These are phyloP conservation scores for Avena eriantha DNA, from an alignment of 176 grass and related monocot genomes.

Conservation along the genomic window DNA sequence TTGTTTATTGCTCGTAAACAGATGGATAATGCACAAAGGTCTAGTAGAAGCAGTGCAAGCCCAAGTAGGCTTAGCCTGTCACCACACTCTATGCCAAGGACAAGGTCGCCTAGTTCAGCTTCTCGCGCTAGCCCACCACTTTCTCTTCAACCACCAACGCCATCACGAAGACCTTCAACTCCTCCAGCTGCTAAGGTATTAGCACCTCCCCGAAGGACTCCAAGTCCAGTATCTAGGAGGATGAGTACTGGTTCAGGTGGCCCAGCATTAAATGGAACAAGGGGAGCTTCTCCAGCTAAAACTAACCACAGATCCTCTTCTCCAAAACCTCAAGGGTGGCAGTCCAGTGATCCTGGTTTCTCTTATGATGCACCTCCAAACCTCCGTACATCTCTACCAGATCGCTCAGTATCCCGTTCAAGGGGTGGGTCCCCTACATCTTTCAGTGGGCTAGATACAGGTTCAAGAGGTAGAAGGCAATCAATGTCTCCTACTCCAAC, in stretches of 20 bases:
- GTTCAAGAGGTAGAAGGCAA: conserved; percentile 74
- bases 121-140: conserved; percentile 74
- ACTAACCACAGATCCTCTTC: conserved; percentile 68
- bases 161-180: conserved; percentile 61
- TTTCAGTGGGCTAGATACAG: conserved; percentile 54
- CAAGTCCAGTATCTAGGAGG: conserved; percentile 74
- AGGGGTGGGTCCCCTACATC: conserved; percentile 75
- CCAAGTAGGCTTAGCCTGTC: conserved; percentile 82
- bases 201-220: conserved; percentile 68
- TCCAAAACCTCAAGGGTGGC: conserved; percentile 72
- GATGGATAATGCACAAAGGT: conserved; percentile 69
- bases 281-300: conserved; percentile 75
- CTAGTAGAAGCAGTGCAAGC: conserved; percentile 85
- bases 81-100: conserved; percentile 59
- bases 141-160: conserved; percentile 47
- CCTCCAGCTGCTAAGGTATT: conserved; percentile 67
- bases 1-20: conserved; percentile 40
- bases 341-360: conserved; percentile 76
- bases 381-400: conserved; percentile 81
- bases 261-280: conserved; percentile 47
- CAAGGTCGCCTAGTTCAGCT: conserved; percentile 70
- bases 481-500: conserved; percentile 85
- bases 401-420: conserved; percentile 61
- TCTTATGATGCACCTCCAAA: conserved; percentile 76
- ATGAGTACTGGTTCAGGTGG: conserved; percentile 71